Evolutionary conservation across 1,284 basidiomycete species (phyloP), one percentile per base, ranked within the genome.

Genomic region (Fomes fomentarius): DNA sequence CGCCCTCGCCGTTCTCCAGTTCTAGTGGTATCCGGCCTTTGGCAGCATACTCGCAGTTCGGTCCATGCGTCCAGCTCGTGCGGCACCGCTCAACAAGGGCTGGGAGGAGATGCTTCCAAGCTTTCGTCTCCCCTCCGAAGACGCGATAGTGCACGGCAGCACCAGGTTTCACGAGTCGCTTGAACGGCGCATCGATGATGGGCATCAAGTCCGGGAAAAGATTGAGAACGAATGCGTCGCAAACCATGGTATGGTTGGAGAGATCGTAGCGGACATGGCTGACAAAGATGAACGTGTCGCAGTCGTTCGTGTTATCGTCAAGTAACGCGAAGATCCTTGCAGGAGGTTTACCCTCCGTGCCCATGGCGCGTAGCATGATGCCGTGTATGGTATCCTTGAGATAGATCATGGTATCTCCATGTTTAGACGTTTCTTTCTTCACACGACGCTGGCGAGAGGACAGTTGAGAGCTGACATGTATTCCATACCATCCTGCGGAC

Each of bases 41-140:
- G 3, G 40, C 25, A 3, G 56, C n/a, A 63, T 82, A 83, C 62
- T 76, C 74, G 69, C 83, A 85, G 25, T 64, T 65, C 11, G 63
- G 17, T 11, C 57, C 64, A 61, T 84, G 83, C 15, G 61, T 60
- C 83, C 83, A 84, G 0, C 67, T 71, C n/a, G n/a, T n/a, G 5
- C 83, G 73, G 55, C 80, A 82, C 11, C 82, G 76, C 60, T 85
- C 82, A 7, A 71, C 73, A 28, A 79, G 58, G 4, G 71, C 69
- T 4, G 80, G 80, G 0, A 83, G 60, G 11, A 82, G 65, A 46
- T 74, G 66, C 48, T 76, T 76, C 82, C 81, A 84, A 1, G 69
- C 70, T 9, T 57, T 51, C 24, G 71, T 60, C 55, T 78, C 78
- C 2, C 65, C 63, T 0, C 46, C 52, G 31, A 22, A 57, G 22